Base-by-base conservation (phyloP, 1,284 basidiomycete species). In the Ceratobasidium sp. region DNA sequence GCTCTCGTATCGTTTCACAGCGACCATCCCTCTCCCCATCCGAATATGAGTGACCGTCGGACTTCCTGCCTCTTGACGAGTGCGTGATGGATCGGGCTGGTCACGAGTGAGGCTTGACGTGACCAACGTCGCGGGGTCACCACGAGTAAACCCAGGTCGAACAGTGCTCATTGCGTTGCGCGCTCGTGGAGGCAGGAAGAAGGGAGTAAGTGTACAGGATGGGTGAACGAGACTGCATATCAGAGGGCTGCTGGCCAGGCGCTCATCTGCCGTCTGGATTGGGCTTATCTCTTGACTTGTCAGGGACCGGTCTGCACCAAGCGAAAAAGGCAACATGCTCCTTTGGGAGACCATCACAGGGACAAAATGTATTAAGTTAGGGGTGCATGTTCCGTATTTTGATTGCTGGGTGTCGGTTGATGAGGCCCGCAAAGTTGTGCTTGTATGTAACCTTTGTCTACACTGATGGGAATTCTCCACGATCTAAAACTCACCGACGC, bases 11-110 rank as follows among this genome's bases (percentile, higher is more conserved):
- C 38, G 32, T 44, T 38, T 57, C 2, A 57, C 54, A 28, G 50
- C 26, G 1, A 69, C 52, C 38, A 69, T 38, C 4, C 64, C 52
- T 6, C 64, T 26, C 2, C 64, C 64, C 41, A 69, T 52, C 41
- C 64, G n/a, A 7, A 69, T 32, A 30, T 69, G 54, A 9, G 18
- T 57, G 2, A 41, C 55, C n/a, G 47, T 18, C 16, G 47, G 18
- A 38, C 14, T 26, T 16, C 43, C 35, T 26, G 57, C 21, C 8
- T 43, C 57, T 5, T 32, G 44, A 35, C 35, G 57, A 43, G 21
- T 41, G 38, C 38, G 41, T 5, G 57, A 59, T 16, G 57, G 35
- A 14, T 38, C 35, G 35, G 35, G 11, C 35, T 38, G 9, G 14
- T 26, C 57, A 59, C 26, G 57, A 23, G n/a, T 23, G 38, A 26